These are phyloP conservation scores for Phytophthora sansomeana DNA, from an alignment of 352 stramenopile species.

Conservation along the genomic window DNA sequence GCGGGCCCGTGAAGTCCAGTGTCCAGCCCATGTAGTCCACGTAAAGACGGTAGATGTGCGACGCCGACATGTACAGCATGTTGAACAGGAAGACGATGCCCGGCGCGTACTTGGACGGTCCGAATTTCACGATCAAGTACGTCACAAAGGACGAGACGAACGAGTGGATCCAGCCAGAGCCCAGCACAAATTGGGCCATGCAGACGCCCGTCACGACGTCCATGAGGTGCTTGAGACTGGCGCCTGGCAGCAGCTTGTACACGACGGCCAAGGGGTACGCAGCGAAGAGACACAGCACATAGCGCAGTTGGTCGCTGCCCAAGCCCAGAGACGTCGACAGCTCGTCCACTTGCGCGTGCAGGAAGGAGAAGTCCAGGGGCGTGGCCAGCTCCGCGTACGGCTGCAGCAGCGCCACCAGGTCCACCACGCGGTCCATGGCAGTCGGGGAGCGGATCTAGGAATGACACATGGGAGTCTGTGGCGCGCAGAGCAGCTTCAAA, in stretches of 20 bases:
- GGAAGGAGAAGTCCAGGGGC: constrained; percentile 58
- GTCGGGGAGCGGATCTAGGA: neutral
- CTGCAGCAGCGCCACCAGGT: constrained; percentile 47
- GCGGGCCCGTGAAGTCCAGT: constrained; percentile 86
- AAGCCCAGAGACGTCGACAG: constrained; percentile 56
- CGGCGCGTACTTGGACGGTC: constrained; percentile 59
- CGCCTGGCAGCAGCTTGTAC: constrained; percentile 86
- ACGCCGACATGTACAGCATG: constrained; percentile 93
- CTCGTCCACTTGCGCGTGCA: constrained; percentile 55
- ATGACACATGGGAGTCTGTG: constrained; percentile 14
- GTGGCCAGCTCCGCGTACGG: constrained; percentile 63
- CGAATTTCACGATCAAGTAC: constrained; percentile 90
- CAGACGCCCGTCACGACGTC: constrained; percentile 92
- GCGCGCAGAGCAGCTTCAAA: too few relatives aligned
- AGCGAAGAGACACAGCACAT: constrained; percentile 93
- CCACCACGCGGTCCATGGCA: constrained; percentile 52
- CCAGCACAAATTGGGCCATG: constrained; percentile 95
- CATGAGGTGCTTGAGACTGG: constrained; percentile 93
- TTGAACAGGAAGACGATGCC: constrained; percentile 94
- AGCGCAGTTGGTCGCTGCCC: constrained; percentile 74
- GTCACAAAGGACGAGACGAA: constrained; percentile 91
- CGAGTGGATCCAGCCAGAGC: constrained; percentile 95
- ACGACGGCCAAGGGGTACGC: constrained; percentile 94
- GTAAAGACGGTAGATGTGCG: constrained; percentile 96
- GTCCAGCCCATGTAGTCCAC: constrained; percentile 96